These are phyloP conservation scores for Rhodotorula kratochvilovae DNA, from an alignment of 768 basidiomycete genomes.

Conservation along the genomic window DNA sequence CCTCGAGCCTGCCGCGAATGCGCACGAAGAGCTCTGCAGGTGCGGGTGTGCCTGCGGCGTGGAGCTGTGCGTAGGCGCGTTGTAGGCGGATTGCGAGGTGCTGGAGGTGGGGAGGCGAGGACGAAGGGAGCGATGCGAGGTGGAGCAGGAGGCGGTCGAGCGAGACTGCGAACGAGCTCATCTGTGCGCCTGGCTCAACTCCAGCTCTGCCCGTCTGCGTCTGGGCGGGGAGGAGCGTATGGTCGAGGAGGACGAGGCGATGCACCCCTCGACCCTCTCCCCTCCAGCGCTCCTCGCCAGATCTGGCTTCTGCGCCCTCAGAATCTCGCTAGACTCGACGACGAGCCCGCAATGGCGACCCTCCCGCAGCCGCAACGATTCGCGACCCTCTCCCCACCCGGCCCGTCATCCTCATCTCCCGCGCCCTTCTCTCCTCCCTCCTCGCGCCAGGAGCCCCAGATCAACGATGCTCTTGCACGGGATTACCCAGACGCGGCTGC, in stretches of 20 bases:
- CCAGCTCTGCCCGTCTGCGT: too few species aligned
- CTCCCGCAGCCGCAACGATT: not conserved
- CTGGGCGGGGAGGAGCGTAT: too few species aligned
- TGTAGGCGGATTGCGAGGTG: not conserved
- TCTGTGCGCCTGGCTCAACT: not conserved
- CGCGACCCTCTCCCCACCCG: not conserved
- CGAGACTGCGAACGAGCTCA: not conserved
- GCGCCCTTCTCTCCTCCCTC: not conserved
- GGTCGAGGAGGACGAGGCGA: too few species aligned
- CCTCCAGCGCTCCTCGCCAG: not conserved
- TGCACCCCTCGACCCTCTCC: not conserved
- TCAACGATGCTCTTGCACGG: slow-evolving; percentile 14
- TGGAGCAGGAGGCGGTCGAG: not conserved
- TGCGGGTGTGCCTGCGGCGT: too few species aligned
- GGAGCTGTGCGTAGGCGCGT: not conserved
- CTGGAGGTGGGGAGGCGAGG: not conserved
- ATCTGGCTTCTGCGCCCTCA: not conserved
- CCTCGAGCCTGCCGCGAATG: not conserved
- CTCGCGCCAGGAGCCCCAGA: not conserved
- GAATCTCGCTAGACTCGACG: too few species aligned
- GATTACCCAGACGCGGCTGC: slow-evolving; percentile 13
- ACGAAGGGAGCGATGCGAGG: not conserved
- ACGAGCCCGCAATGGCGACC: too few species aligned
- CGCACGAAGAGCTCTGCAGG: not conserved
- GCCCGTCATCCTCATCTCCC: not conserved